A percentile compares a stretch with the other conserved stretches of the same genome.
phyloP scores from a whole-genome alignment of 176 grass and related monocot genomes.

The Triticum aestivum region DNA sequence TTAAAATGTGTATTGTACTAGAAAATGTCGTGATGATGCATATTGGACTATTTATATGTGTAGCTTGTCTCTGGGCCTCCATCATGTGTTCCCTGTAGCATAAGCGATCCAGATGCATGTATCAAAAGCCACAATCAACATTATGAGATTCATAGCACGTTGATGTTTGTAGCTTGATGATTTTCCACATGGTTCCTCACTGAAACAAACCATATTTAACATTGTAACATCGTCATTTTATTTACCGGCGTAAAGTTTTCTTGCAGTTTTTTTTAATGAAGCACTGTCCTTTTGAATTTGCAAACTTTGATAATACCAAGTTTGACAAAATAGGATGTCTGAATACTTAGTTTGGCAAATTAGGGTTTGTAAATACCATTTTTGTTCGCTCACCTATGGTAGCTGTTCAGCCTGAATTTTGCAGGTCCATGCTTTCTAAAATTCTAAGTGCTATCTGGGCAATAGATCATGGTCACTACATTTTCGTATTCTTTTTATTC shows the following conservation, averaged over 20 bases:
- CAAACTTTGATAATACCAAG: background rate
- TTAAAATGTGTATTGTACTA: background rate
- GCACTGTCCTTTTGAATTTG: background rate
- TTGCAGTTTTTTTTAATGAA: background rate
- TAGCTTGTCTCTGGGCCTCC: background rate
- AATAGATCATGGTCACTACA: background rate
- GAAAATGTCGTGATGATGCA: background rate
- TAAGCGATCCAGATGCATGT: conserved; percentile 1
- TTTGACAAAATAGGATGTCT: conserved; percentile 20
- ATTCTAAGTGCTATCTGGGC: background rate
- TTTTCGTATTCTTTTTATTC: background rate
- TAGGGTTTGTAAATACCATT: conserved; percentile 19
- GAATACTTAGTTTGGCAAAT: conserved; percentile 24
- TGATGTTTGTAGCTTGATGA: background rate
- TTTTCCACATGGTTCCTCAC: background rate
- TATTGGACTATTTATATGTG: background rate
- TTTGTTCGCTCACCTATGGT: background rate
- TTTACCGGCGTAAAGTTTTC: conserved; percentile 9
- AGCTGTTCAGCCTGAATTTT: background rate
- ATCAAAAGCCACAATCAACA: background rate
- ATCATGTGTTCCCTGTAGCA: background rate
- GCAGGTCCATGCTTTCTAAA: background rate
- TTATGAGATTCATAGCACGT: background rate
- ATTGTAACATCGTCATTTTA: background rate
- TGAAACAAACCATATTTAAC: conserved; percentile 18